Evolutionary conservation across 106 monocot species (phyloP), one percentile per base, ranked within the genome.

Genomic region (Hemerocallis citrina): DNA sequence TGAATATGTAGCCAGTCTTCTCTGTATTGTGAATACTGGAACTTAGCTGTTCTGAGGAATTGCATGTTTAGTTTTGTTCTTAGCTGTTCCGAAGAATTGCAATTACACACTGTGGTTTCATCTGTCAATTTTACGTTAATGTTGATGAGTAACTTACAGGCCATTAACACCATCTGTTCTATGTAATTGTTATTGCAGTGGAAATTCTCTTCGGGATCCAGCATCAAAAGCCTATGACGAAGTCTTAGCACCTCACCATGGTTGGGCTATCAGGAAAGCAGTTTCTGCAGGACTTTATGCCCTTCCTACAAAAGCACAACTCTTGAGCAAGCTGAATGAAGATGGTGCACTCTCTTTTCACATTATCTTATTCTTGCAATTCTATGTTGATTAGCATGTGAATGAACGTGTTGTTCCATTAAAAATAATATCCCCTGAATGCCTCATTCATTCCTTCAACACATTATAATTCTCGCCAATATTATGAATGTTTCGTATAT

Each of bases 231-330:
- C 95, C 35, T 96, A 91, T 61, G 70, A 73, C 0, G 68, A 81
- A 62, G 90, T 96, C 21, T 90, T 96, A 70, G 84, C 90, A 48
- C 90, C 84, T 43, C 87, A 96, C 62, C 95, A 96, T 79, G 84
- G 84, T 42, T 81, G 84, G 95, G 78, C 67, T 38, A 81, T 96
- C 24, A 79, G 81, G 55, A 86, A 84, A 66, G 90, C 86, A 39
- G 95, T 96, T 63, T 73, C 73, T 40, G 79, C 81, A 3, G 90
- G 86, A 37, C 79, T 90, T 73, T 84, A 89, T 69, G 66, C 76
- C 1, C 81, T 96, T 66, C 90, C 90, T 39, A 68, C 90, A 47
- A 90, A 69, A 59, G 65, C 84, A 23, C 90, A 91, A 55, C 84
- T 96, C 40, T 61, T 96, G 68, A 78, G 63, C 71, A 90, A 81